phyloP scores from a whole-genome alignment of 331 rosid species.

The Quercus lobata region DNA sequence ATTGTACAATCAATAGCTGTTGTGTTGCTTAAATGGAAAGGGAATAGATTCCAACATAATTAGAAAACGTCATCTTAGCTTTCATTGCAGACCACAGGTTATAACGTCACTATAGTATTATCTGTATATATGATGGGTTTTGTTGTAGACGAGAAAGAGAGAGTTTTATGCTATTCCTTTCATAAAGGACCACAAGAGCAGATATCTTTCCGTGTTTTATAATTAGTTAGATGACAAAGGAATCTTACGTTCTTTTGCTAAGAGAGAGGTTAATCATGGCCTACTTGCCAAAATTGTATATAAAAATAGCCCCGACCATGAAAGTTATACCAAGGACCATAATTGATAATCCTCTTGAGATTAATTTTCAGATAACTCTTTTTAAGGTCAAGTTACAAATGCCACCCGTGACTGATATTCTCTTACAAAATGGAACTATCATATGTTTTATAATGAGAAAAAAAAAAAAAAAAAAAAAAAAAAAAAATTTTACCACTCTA shows the following conservation, averaged over 20 bases:
- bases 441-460: rapidly evolving
- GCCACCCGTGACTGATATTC: no score
- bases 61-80: constrained; percentile 19
- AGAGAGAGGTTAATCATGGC: no score
- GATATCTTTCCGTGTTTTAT: background rate
- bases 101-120: constrained; percentile 7
- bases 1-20: background rate
- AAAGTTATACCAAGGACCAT: no score
- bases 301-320: no score
- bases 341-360: no score
- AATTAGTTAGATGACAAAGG: background rate
- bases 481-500: no score
- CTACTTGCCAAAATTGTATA: no score
- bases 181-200: background rate
- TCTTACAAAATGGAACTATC: no score
- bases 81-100: constrained; percentile 9
- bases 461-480: no score
- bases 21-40: background rate
- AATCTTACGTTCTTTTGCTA: background rate
- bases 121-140: background rate
- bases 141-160: constrained; percentile 5
- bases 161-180: background rate
- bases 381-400: no score
- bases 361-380: no score
- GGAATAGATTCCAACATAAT: constrained; percentile 1